A percentile compares a stretch with the other conserved stretches of the same genome.
Evolutionary conservation across 345 rosid species (phyloP).

Genomic region (Syzygium aqueum): DNA sequence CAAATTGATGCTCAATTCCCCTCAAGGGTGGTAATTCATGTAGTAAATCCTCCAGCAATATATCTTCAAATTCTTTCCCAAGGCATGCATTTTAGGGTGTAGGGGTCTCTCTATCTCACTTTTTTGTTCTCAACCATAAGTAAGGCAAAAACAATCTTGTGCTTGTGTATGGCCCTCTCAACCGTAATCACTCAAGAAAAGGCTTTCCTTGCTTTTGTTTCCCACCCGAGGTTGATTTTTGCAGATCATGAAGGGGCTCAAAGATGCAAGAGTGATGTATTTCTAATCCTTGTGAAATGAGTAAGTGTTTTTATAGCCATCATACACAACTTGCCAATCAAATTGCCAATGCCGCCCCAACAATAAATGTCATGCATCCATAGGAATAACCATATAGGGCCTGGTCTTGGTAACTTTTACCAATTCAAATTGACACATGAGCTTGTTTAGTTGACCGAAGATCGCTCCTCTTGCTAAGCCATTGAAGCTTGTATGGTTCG

Average conservation of each 20-base stretch:
- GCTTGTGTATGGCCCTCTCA: background rate
- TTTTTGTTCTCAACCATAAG: background rate
- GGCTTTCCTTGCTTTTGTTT: background rate
- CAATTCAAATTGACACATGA: background rate
- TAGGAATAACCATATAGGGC: background rate
- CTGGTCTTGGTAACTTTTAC: background rate
- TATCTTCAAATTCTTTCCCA: background rate
- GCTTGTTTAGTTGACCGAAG: background rate
- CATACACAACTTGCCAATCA: background rate
- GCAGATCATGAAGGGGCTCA: background rate
- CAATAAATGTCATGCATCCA: background rate
- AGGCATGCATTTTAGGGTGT: background rate
- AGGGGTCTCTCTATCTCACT: background rate
- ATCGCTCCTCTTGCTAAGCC: no score
- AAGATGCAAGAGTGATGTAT: background rate
- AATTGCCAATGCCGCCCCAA: background rate
- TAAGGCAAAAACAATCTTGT: background rate
- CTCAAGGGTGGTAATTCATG: background rate
- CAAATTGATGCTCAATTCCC: background rate
- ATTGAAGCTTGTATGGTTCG: no score
- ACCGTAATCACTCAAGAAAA: background rate
- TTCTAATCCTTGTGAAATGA: background rate
- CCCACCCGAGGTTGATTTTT: background rate
- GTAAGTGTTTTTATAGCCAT: background rate
- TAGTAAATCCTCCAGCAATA: background rate